Conservation (phyloP, 1,139 yeast genomes). For the Blastobotrys ciferrii region DNA sequence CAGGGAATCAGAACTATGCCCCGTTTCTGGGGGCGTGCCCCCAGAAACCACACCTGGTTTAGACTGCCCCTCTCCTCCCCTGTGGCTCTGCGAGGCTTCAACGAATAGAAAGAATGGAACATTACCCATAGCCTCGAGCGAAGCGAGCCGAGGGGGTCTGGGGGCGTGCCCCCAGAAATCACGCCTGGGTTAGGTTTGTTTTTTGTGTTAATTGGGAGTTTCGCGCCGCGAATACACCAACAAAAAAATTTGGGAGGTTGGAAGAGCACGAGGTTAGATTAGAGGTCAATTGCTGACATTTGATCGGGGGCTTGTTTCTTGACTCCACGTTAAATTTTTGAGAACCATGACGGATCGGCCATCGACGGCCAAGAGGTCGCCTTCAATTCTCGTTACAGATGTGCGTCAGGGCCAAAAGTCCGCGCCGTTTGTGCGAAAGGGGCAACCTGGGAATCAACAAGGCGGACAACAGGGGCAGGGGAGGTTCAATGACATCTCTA, state of each 20-base stretch:
- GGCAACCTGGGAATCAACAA: slow-evolving; percentile 12
- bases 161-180: too few relatives aligned
- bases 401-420: slow-evolving; percentile 61
- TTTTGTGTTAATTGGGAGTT: neutral
- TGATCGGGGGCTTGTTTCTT: too few relatives aligned
- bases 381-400: slow-evolving; percentile 91
- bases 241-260: neutral
- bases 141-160: too few relatives aligned
- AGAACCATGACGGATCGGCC: slow-evolving; percentile 32
- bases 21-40: too few relatives aligned
- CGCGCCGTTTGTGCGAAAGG: slow-evolving; percentile 68
- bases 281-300: neutral
- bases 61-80: too few relatives aligned
- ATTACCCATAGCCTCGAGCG: too few relatives aligned
- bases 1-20: too few relatives aligned
- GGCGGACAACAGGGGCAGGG: slow-evolving; percentile 19
- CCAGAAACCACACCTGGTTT: too few relatives aligned
- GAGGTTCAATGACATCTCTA: slow-evolving; percentile 32
- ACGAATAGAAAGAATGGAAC: too few relatives aligned
- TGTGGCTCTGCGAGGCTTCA: too few relatives aligned
- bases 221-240: neutral
- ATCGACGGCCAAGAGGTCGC: slow-evolving; percentile 84
- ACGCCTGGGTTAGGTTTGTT: neutral
- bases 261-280: too few relatives aligned
- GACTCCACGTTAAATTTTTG: neutral